Conservation (phyloP, 1,284 basidiomycete genomes). For the Athelia psychrophila region DNA sequence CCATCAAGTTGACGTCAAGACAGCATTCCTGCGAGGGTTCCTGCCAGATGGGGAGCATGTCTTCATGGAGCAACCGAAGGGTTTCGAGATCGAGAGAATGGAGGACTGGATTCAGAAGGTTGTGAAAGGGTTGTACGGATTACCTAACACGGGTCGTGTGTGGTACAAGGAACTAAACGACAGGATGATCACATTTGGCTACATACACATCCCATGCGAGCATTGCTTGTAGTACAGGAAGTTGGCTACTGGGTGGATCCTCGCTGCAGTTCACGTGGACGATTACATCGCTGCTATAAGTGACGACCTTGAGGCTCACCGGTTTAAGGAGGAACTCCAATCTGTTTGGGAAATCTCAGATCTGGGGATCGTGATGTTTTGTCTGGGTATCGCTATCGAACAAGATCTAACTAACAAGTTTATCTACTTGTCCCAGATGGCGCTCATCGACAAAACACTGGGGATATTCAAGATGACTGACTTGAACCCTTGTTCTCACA, state of each 20-base stretch:
- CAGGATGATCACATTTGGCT: constrained; percentile 23
- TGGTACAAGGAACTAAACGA: constrained; percentile 36
- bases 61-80: constrained; percentile 36
- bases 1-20: too few relatives aligned
- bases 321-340: constrained; percentile 25
- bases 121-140: constrained; percentile 35
- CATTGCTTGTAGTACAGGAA: constrained; percentile 30
- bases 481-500: constrained; percentile 20
- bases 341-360: constrained; percentile 28
- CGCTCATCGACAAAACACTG: constrained; percentile 34
- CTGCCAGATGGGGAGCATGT: constrained; percentile 33
- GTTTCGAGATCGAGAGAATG: constrained; percentile 24
- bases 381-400: constrained; percentile 28
- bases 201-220: constrained; percentile 20
- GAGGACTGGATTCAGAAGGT: constrained; percentile 29
- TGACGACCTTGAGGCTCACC: constrained; percentile 11
- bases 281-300: constrained; percentile 28
- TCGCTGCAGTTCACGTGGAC: constrained; percentile 32
- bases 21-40: constrained; percentile 36
- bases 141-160: constrained; percentile 32
- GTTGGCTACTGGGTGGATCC: constrained; percentile 14
- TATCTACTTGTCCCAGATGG: constrained; percentile 31
- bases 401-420: constrained; percentile 19
- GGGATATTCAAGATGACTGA: constrained; percentile 28
- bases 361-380: constrained; percentile 15